Percentiles rank a stretch among this genome's conserved stretches.
Evolutionary conservation across 768 basidiomycete genomes (phyloP).

Genomic region (Leccinum boreale): DNA sequence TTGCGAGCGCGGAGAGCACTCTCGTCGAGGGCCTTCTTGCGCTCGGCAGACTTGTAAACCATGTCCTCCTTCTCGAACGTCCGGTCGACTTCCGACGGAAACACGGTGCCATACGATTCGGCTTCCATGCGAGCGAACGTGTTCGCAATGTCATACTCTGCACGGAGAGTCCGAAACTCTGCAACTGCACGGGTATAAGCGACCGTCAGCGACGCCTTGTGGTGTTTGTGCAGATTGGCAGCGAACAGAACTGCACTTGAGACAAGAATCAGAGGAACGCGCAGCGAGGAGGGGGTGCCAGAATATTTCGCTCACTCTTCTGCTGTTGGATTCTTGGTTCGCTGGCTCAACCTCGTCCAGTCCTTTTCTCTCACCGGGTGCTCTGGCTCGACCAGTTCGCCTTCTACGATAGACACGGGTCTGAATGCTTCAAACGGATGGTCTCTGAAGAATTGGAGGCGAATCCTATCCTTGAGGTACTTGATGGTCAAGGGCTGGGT

Average conservation of each 20-base stretch:
- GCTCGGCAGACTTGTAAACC: conserved; percentile 57
- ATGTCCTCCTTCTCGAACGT: conserved; percentile 61
- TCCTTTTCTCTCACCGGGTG: conserved; percentile 54
- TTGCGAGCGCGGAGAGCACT: conserved; percentile 65
- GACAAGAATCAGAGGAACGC: conserved; percentile 10
- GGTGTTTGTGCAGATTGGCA: conserved; percentile 69
- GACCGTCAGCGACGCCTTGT: conserved; percentile 60
- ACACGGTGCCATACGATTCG: conserved; percentile 64
- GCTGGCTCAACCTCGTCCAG: conserved; percentile 82
- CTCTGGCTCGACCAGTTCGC: conserved; percentile 49
- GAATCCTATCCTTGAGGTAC: conserved; percentile 82
- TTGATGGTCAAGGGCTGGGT: conserved; percentile 56
- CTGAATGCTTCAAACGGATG: conserved; percentile 94
- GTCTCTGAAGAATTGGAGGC: conserved; percentile 90
- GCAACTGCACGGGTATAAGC: conserved; percentile 79
- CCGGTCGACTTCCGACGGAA: conserved; percentile 59
- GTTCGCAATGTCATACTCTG: conserved; percentile 76
- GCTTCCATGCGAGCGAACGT: conserved; percentile 80
- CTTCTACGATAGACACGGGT: conserved; percentile 73
- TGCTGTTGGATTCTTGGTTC: conserved; percentile 75
- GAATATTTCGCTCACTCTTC: conserved; percentile 72
- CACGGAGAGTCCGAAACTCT: conserved; percentile 86
- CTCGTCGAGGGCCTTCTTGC: conserved; percentile 53
- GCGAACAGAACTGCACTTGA: conserved; percentile 75
- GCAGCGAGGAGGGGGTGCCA: background rate